Evolutionary conservation across 192 early-diverging fungal species (phyloP).

Genomic region (Obelidium mucronatum): DNA sequence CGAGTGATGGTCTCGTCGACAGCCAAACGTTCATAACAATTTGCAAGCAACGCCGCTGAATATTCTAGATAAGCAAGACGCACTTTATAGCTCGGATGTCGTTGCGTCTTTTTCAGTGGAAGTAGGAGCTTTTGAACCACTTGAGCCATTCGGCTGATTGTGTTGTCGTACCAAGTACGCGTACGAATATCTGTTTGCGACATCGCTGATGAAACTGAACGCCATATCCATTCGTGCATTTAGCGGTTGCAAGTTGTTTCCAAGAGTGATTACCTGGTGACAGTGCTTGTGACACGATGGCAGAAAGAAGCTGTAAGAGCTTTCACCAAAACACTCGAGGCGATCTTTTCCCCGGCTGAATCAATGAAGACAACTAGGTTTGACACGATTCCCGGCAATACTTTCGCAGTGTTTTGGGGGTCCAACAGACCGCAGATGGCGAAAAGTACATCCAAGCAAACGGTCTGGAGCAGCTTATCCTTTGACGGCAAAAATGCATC

Average conservation of each 20-base stretch:
- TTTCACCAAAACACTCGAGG: not conserved
- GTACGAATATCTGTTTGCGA: not conserved
- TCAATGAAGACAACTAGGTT: constrained; percentile 16
- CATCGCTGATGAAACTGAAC: not conserved
- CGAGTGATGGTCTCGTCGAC: not conserved
- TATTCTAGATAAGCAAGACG: constrained; percentile 2
- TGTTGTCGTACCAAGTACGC: not conserved
- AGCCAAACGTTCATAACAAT: not conserved
- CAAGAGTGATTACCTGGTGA: too few species aligned
- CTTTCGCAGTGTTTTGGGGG: not conserved
- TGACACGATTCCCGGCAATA: constrained; percentile 18
- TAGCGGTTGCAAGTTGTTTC: too few species aligned
- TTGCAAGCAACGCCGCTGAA: not conserved
- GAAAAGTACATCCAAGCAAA: not conserved
- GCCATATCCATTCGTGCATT: not conserved
- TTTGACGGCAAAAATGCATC: not conserved
- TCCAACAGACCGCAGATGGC: not conserved
- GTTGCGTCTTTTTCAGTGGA: not conserved
- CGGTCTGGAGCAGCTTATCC: not conserved
- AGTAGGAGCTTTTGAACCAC: not conserved
- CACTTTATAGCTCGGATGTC: constrained; percentile 7
- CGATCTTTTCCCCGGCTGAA: not conserved
- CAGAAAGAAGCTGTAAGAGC: not conserved
- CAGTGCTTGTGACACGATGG: not conserved
- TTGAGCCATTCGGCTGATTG: not conserved